Evolutionary conservation across 164 flowering plant species (phyloP).

Genomic region (Cinnamomum micranthum): DNA sequence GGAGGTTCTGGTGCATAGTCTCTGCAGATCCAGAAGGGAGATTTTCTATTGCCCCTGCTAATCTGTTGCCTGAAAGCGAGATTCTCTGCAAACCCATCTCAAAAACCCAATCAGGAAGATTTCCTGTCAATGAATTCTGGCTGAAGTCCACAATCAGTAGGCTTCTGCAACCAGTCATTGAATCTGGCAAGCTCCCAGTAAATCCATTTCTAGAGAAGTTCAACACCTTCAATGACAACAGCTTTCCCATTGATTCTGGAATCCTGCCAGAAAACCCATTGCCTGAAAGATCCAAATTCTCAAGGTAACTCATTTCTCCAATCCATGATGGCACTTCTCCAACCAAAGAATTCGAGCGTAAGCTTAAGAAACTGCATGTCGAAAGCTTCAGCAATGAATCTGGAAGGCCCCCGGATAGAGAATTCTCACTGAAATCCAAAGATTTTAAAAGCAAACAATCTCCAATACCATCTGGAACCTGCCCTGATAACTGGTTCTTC

Average conservation of each 20-base stretch:
- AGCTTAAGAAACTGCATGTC: slow-evolving; percentile 48
- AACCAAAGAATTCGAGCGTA: slow-evolving; percentile 45
- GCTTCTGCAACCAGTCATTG: slow-evolving; percentile 42
- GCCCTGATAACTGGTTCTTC: slow-evolving; percentile 57
- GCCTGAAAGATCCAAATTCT: slow-evolving; percentile 68
- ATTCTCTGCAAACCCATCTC: slow-evolving; percentile 30
- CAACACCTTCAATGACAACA: slow-evolving; percentile 46
- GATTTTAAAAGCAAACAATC: slow-evolving; percentile 51
- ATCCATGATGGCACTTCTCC: slow-evolving; percentile 77
- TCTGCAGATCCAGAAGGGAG: slow-evolving; percentile 17
- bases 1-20: slow-evolving; percentile 27
- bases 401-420: slow-evolving; percentile 62
- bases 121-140: slow-evolving; percentile 51
- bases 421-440: slow-evolving; percentile 70
- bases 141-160: slow-evolving; percentile 59
- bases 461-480: slow-evolving; percentile 68
- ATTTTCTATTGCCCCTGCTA: slow-evolving; percentile 27
- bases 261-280: slow-evolving; percentile 65
- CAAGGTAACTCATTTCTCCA: slow-evolving; percentile 64
- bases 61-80: slow-evolving; percentile 32
- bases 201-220: slow-evolving; percentile 56
- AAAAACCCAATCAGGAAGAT: slow-evolving; percentile 68
- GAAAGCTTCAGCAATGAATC: slow-evolving; percentile 57
- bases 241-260: slow-evolving; percentile 57
- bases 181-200: slow-evolving; percentile 64